Conservation (phyloP, 345 rosid species). For the Carallia pectinifolia region DNA sequence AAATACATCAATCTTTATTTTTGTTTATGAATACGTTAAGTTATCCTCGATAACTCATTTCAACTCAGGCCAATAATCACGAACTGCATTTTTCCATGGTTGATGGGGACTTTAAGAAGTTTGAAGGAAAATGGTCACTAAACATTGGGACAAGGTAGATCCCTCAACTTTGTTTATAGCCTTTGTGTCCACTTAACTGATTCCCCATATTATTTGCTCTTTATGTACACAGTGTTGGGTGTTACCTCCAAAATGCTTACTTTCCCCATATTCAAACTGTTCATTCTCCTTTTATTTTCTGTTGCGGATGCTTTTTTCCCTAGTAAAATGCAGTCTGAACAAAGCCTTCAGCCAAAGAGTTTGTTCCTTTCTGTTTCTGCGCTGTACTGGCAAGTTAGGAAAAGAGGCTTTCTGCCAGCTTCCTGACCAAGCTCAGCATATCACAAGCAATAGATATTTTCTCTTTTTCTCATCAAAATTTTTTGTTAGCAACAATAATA, state of each 20-base stretch:
- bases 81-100: conserved; percentile 91
- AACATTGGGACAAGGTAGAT: conserved; percentile 68
- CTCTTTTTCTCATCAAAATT: too few species aligned
- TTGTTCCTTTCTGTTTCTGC: too few species aligned
- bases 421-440: too few species aligned
- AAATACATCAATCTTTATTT: background rate
- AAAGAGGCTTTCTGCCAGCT: too few species aligned
- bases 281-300: background rate
- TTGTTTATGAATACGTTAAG: background rate
- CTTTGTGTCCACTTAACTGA: too few species aligned
- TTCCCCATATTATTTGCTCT: too few species aligned
- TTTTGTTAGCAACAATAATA: background rate
- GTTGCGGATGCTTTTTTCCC: background rate
- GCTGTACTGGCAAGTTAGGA: too few species aligned
- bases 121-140: conserved; percentile 91
- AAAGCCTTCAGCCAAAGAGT: too few species aligned
- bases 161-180: background rate
- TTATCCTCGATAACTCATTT: background rate
- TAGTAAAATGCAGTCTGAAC: too few species aligned
- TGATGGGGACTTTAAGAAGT: conserved; percentile 97
- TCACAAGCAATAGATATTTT: too few species aligned
- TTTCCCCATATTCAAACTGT: background rate
- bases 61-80: conserved; percentile 53
- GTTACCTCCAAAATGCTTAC: background rate
- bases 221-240: too few species aligned